phyloP scores from a whole-genome alignment of 345 rosid genomes.

The Salix suchowensis region DNA sequence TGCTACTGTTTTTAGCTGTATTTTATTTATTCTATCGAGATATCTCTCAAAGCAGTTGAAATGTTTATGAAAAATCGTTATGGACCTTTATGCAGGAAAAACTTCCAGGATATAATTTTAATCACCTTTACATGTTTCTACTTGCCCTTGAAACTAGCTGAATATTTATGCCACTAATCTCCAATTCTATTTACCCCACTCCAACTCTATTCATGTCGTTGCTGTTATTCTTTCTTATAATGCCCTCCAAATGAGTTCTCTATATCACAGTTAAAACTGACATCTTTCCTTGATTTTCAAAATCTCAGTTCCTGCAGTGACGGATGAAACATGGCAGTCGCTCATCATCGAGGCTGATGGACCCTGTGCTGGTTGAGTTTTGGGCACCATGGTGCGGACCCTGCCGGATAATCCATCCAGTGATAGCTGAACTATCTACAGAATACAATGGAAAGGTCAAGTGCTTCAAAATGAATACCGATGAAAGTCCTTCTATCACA shows the following conservation, averaged over 20 bases:
- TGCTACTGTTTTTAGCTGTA: background rate
- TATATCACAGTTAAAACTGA: slow-evolving; percentile 4
- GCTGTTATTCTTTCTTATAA: background rate
- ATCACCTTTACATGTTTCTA: too few species aligned
- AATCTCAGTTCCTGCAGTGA: slow-evolving; percentile 21
- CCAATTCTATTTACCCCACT: background rate
- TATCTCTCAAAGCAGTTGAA: background rate
- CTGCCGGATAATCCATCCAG: slow-evolving; percentile 65
- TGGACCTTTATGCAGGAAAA: background rate
- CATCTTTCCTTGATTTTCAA: slow-evolving; percentile 6
- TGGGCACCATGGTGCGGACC: slow-evolving; percentile 95
- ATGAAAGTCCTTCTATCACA: slow-evolving; percentile 54
- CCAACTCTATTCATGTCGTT: background rate
- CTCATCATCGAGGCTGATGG: slow-evolving; percentile 49
- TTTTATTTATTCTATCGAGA: too few species aligned
- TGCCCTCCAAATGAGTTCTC: background rate
- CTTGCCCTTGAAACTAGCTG: background rate
- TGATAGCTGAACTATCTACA: slow-evolving; percentile 49
- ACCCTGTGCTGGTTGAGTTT: slow-evolving; percentile 62
- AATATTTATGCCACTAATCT: background rate
- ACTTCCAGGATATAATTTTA: background rate
- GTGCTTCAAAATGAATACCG: slow-evolving; percentile 66
- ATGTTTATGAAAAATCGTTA: background rate
- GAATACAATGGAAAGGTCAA: slow-evolving; percentile 65
- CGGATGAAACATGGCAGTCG: slow-evolving; percentile 59